These are phyloP conservation scores for Abrus pulchellus DNA, from an alignment of 306 rosid genomes.

Conservation along the genomic window DNA sequence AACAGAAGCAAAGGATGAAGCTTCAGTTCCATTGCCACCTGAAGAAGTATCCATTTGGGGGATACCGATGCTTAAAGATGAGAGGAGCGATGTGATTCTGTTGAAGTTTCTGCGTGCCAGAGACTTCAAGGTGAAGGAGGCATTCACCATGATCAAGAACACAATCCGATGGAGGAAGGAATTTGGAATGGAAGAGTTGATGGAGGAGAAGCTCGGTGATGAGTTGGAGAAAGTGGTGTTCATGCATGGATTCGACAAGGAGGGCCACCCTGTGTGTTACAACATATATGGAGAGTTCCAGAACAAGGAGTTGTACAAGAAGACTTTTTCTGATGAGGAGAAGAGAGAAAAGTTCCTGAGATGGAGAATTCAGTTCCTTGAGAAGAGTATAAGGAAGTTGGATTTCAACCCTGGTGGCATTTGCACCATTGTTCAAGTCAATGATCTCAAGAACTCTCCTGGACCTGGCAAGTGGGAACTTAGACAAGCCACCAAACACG, in stretches of 20 bases:
- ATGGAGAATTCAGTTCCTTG: conserved; percentile 77
- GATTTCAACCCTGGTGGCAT: conserved; percentile 74
- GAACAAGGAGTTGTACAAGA: conserved; percentile 72
- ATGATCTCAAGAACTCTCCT: conserved; percentile 79
- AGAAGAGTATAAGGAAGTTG: conserved; percentile 74
- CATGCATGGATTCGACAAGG: conserved; percentile 75
- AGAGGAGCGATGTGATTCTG: conserved; percentile 79
- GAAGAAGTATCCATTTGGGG: conserved; percentile 77
- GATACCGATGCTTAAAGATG: conserved; percentile 76
- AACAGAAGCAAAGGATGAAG: conserved; percentile 45
- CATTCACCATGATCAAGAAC: conserved; percentile 83
- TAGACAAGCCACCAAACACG: conserved; percentile 78
- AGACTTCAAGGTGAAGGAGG: conserved; percentile 86
- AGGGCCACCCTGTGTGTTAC: conserved; percentile 85
- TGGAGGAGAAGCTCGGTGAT: conserved; percentile 61
- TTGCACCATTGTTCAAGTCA: conserved; percentile 74
- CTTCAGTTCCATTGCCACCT: conserved; percentile 44
- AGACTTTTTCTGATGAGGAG: conserved; percentile 68
- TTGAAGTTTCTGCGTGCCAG: conserved; percentile 87
- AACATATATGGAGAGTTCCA: conserved; percentile 73
- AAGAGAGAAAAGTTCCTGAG: conserved; percentile 68
- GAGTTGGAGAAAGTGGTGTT: conserved; percentile 68
- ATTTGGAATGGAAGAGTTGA: conserved; percentile 69
- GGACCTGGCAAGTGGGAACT: conserved; percentile 82
- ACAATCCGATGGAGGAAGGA: conserved; percentile 82